phyloP scores from a whole-genome alignment of 2,329 filamentous ascomycete genomes.

The Ascochyta pisi region DNA sequence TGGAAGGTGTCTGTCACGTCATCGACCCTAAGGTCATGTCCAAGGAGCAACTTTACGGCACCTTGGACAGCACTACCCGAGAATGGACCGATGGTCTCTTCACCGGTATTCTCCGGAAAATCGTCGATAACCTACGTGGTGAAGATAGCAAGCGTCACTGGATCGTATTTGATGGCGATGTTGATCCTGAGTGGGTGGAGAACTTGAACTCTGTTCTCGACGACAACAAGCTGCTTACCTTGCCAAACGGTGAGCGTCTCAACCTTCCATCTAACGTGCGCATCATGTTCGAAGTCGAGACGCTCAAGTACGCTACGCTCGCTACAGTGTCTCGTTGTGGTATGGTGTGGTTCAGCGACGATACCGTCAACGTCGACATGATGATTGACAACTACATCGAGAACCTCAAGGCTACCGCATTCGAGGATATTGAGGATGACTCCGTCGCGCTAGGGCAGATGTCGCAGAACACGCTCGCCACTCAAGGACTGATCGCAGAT shows the following conservation, averaged over 20 bases:
- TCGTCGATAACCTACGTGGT: constrained; percentile 96
- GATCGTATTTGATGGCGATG: constrained; percentile 99
- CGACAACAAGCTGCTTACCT: constrained; percentile 95
- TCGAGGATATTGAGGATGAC: constrained; percentile 96
- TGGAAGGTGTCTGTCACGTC: constrained; percentile 94
- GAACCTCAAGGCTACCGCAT: constrained; percentile 78
- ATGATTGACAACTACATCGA: constrained; percentile 92
- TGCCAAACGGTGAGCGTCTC: constrained; percentile 97
- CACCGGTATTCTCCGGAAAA: constrained; percentile 96
- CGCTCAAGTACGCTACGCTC: constrained; percentile 92
- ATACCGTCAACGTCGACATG: constrained; percentile 92
- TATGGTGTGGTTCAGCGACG: constrained; percentile 99
- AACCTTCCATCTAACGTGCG: constrained; percentile 93
- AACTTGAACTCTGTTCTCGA: constrained; percentile 99
- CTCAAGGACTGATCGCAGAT: constrained; percentile 81
- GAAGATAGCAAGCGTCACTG: constrained; percentile 97
- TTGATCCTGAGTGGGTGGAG: constrained; percentile 99
- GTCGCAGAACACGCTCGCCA: constrained; percentile 71
- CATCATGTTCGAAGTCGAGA: constrained; percentile 99
- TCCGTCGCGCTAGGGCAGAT: constrained; percentile 66
- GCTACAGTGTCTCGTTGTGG: constrained; percentile 99
- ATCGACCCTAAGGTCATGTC: constrained; percentile 99
- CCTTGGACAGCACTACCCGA: constrained; percentile 91
- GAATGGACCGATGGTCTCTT: constrained; percentile 99
- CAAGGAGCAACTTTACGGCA: constrained; percentile 96